Evolutionary conservation across 2,329 filamentous ascomycete genomes (phyloP).

Genomic region (Tolypocladium tropicale): DNA sequence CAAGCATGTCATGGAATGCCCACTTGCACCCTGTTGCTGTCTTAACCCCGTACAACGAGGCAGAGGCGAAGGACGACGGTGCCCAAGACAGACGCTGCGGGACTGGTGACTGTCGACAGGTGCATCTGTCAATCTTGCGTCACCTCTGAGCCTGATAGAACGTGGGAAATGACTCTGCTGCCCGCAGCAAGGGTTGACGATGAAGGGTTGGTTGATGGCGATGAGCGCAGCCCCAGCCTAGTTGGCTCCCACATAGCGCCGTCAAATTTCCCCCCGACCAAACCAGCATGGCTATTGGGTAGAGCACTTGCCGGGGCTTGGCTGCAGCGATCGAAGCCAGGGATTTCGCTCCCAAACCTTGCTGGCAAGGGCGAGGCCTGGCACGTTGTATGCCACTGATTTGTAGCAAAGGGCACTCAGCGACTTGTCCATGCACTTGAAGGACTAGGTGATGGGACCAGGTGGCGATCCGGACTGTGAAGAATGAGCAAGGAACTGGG

Average conservation of each 20-base stretch:
- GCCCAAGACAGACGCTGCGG: neutral
- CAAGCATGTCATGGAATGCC: neutral
- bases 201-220: neutral
- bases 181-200: neutral
- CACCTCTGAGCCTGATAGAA: neutral
- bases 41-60: neutral
- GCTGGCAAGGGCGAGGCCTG: neutral
- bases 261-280: neutral
- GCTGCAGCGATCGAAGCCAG: neutral
- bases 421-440: neutral
- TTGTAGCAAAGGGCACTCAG: neutral
- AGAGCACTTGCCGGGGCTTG: neutral
- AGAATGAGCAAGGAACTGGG: too few relatives aligned
- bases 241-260: neutral
- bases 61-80: neutral
- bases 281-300: neutral
- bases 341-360: neutral
- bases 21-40: neutral
- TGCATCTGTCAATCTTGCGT: constrained; percentile 1
- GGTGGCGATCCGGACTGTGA: neutral
- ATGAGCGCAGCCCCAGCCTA: neutral
- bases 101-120: neutral
- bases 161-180: neutral
- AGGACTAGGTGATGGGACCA: neutral
- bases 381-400: neutral